These are phyloP conservation scores for Yarrowia sp. DNA, from an alignment of 805 yeast species.

Conservation along the genomic window DNA sequence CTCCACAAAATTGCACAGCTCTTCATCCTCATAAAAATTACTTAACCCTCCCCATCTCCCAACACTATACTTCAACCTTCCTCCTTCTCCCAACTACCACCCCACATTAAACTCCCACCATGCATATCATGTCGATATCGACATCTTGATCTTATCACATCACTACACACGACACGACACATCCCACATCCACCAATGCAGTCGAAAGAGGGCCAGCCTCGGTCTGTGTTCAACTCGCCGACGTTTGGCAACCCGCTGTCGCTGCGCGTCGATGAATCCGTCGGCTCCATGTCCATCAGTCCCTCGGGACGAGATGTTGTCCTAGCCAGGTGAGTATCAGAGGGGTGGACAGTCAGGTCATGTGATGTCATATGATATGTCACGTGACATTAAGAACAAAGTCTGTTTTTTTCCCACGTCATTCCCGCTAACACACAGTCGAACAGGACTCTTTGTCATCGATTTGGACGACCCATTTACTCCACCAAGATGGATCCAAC, in stretches of 20 bases:
- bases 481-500: slow-evolving; percentile 93
- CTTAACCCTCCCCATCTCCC: background rate
- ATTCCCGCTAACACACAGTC: slow-evolving; percentile 47
- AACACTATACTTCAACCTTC: background rate
- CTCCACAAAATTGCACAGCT: too few relatives aligned
- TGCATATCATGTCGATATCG: background rate
- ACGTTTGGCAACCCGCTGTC: slow-evolving; percentile 85
- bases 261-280: slow-evolving; percentile 86
- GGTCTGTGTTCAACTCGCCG: slow-evolving; percentile 44
- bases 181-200: background rate
- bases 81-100: background rate
- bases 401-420: too few relatives aligned
- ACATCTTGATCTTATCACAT: background rate
- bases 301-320: slow-evolving; percentile 95
- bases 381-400: background rate
- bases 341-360: too few relatives aligned
- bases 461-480: slow-evolving; percentile 95
- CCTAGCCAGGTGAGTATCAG: slow-evolving; percentile 64
- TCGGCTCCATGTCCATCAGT: slow-evolving; percentile 86
- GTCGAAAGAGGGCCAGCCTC: slow-evolving; percentile 38
- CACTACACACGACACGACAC: background rate
- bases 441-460: slow-evolving; percentile 84
- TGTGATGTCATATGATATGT: background rate
- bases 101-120: background rate
- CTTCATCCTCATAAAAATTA: too few relatives aligned